Percentiles rank a stretch among this genome's conserved stretches.
phyloP scores from a whole-genome alignment of 225 moss, liverwort and hornwort species.

The Neckera pumila region DNA sequence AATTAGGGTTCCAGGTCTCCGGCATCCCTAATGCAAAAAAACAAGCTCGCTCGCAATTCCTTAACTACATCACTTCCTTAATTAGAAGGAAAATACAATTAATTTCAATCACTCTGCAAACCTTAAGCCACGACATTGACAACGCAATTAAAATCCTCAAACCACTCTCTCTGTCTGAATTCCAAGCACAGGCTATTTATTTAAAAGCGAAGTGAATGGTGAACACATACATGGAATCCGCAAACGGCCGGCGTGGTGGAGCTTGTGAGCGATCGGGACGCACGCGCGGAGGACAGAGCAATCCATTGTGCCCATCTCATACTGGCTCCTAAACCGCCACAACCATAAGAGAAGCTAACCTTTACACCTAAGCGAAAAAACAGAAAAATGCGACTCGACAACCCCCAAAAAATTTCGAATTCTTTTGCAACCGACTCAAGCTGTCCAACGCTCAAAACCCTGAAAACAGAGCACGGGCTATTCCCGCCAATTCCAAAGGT shows the following conservation, averaged over 20 bases:
- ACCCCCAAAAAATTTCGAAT: not conserved
- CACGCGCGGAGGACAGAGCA: slow-evolving; percentile 18
- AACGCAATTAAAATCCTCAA: not conserved
- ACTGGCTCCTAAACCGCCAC: slow-evolving; percentile 9
- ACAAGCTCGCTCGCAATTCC: not conserved
- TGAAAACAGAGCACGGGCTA: not conserved
- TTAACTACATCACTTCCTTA: not conserved
- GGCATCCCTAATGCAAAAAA: not conserved
- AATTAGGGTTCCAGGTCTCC: slow-evolving; percentile 1
- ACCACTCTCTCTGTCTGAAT: not conserved
- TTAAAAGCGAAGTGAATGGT: not conserved
- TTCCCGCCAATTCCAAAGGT: not conserved
- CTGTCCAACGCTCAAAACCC: not conserved
- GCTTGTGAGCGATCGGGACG: slow-evolving; percentile 7
- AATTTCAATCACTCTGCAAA: not conserved
- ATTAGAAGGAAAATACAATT: not conserved
- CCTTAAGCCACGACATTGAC: not conserved
- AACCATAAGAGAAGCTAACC: slow-evolving; percentile 2
- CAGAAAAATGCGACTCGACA: not conserved
- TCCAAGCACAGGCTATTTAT: not conserved
- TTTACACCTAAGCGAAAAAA: not conserved
- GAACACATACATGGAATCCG: slow-evolving; percentile 7
- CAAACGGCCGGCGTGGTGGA: not conserved
- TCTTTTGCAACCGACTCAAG: not conserved
- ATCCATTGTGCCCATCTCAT: slow-evolving; percentile 41